phyloP scores from a whole-genome alignment of 2,329 filamentous ascomycete genomes.

The Colletotrichum chlorophyti region DNA sequence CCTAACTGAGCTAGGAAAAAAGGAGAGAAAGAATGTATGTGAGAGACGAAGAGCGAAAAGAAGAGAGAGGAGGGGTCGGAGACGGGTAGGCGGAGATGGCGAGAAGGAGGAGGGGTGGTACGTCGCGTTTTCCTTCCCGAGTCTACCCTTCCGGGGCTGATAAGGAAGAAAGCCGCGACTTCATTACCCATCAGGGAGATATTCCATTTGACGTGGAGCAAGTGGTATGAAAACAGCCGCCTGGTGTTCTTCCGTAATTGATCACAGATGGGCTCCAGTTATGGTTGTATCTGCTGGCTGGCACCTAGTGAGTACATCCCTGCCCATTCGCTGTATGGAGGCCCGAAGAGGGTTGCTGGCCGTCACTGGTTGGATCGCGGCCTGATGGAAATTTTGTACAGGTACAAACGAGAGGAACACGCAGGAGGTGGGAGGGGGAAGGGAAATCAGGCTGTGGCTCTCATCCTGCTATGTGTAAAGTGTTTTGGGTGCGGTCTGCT shows the following conservation, averaged over 20 bases:
- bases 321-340: slow-evolving; percentile 24
- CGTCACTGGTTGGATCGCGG: slow-evolving; percentile 4
- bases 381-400: slow-evolving; percentile 16
- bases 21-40: slow-evolving; percentile 3
- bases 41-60: slow-evolving; percentile 3
- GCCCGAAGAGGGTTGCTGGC: slow-evolving; percentile 13
- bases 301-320: slow-evolving; percentile 7
- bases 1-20: background rate
- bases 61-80: slow-evolving; percentile 4
- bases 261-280: slow-evolving; percentile 1
- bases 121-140: slow-evolving; percentile 15
- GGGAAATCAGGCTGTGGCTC: slow-evolving; percentile 14
- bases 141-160: slow-evolving; percentile 12
- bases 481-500: slow-evolving; percentile 3
- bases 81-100: slow-evolving; percentile 4
- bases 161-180: slow-evolving; percentile 17
- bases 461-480: background rate
- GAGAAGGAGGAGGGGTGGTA: slow-evolving; percentile 19
- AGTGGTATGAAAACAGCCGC: slow-evolving; percentile 1
- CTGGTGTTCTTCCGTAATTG: background rate
- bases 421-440: background rate
- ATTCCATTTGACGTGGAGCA: slow-evolving; percentile 20
- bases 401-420: slow-evolving; percentile 9
- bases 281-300: background rate
- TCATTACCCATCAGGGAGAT: background rate